A percentile compares a stretch with the other conserved stretches of the same genome.
Evolutionary conservation across 2,329 filamentous ascomycete genomes (phyloP).

Genomic region (Hortaea werneckii): DNA sequence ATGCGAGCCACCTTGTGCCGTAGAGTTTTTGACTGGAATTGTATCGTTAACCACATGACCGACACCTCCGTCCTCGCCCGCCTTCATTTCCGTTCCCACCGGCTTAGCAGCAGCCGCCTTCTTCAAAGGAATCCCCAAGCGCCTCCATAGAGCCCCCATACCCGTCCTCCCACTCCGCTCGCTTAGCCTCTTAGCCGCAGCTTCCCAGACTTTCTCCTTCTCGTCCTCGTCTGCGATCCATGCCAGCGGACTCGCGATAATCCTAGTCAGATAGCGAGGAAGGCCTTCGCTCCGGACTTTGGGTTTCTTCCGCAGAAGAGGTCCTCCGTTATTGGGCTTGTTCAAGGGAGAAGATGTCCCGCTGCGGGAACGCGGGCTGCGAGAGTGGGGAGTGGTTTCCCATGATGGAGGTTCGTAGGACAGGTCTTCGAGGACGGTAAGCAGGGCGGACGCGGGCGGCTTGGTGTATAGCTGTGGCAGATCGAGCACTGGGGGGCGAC

Average conservation of each 20-base stretch:
- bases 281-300: conserved; percentile 42
- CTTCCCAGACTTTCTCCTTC: conserved; percentile 63
- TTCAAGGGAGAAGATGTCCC: conserved; percentile 15
- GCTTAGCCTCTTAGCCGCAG: conserved; percentile 68
- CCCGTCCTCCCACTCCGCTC: conserved; percentile 74
- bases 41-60: not conserved
- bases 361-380: conserved; percentile 14
- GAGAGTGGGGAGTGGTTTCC: conserved; percentile 36
- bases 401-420: conserved; percentile 59
- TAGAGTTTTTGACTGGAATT: not conserved
- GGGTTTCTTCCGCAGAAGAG: conserved; percentile 17
- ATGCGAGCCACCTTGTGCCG: not conserved
- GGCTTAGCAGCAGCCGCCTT: conserved; percentile 31
- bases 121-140: conserved; percentile 42
- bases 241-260: conserved; percentile 55
- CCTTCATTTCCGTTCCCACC: not conserved
- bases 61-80: not conserved
- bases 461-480: conserved; percentile 75
- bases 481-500: conserved; percentile 48
- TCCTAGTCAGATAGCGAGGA: conserved; percentile 56
- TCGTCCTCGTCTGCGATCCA: conserved; percentile 61
- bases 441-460: conserved; percentile 55
- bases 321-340: not conserved
- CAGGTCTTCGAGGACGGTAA: conserved; percentile 56
- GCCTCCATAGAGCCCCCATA: conserved; percentile 53